Evolutionary conservation across 2,329 filamentous ascomycete species (phyloP), one percentile per base, ranked within the genome.

Genomic region (Pseudogymnoascus sp.): DNA sequence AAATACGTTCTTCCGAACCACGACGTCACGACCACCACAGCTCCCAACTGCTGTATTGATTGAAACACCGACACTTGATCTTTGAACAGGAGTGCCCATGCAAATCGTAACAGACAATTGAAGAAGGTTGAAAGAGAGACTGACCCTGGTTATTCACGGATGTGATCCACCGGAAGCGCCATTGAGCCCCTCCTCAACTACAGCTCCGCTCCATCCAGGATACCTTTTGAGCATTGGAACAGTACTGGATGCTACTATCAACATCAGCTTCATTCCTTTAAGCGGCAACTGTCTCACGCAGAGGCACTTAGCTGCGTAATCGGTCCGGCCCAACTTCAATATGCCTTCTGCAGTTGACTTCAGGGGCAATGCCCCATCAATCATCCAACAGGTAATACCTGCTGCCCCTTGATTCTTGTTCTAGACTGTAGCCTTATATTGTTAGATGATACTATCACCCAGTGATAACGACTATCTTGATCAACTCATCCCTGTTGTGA

Each of bases 381-480:
- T 66, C 12, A 66, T 70, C 23, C 65, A 67, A 14, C 66, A 71
- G 64, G 68, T 72, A 66, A 21, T 35, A 14, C 35, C 38, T 21
- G 8, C 41, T 10, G 29, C 37, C 19, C 35, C 21, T 43, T 59
- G 14, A 43, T 16, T 38, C 35, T 35, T 45, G 39, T n/a, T 41
- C 58, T 19, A 60, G 58, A 38, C 39, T 4, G 38, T 41, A 39
- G 38, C 21, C 58, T 60, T 31, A 60, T 52, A 12, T 38, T 59
- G 23, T 49, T 72, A 99, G 91, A 95, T 97, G 68, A 92, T 97
- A 65, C 85, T 96, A 69, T 92, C 93, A 2, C 89, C 92, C 11
- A 92, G 92, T 21, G 93, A 97, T 71, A 83, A 88, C 59, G 94
- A 99, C 70, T 97, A 97, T 72, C 86, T 99, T 66, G 94, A 97